Percentiles rank a stretch among this genome's conserved stretches.
phyloP scores from a whole-genome alignment of 108 stramenopile genomes.

The Aureococcus anophagefferens region DNA sequence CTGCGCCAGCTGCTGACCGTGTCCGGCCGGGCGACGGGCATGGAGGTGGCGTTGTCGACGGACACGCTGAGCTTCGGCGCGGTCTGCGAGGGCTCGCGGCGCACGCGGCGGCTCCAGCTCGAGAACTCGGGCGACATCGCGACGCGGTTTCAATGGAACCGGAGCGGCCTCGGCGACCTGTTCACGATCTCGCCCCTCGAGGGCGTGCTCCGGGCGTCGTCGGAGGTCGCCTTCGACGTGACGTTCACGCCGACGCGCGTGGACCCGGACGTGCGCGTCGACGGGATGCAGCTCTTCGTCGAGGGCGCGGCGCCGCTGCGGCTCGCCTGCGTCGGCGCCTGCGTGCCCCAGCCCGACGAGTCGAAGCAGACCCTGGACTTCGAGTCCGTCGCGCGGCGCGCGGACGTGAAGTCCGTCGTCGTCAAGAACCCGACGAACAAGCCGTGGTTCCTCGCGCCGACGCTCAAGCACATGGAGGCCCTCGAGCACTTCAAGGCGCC shows the following conservation, averaged over 20 bases:
- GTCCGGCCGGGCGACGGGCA: constrained; percentile 36
- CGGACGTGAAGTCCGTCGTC: constrained; percentile 11
- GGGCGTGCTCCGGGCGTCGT: constrained; percentile 31
- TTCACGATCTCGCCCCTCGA: constrained; percentile 36
- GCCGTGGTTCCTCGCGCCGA: constrained; percentile 37
- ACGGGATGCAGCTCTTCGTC: constrained; percentile 20
- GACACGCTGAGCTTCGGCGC: constrained; percentile 45
- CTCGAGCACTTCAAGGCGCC: constrained; percentile 34
- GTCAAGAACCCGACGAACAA: constrained; percentile 43
- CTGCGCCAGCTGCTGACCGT: constrained; percentile 17
- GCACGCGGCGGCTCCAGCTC: constrained; percentile 30
- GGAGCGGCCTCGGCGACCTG: constrained; percentile 26
- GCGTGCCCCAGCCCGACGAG: constrained; percentile 44
- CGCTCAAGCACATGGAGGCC: constrained; percentile 18
- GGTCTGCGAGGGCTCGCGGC: constrained; percentile 32
- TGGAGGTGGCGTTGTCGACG: constrained; percentile 38
- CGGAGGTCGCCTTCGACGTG: constrained; percentile 40
- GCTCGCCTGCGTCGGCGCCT: constrained; percentile 33
- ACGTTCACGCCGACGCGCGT: constrained; percentile 30
- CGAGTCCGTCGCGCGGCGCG: constrained; percentile 25
- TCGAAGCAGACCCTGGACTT: constrained; percentile 32
- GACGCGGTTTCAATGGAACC: constrained; percentile 35
- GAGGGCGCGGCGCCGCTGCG: constrained; percentile 26
- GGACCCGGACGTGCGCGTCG: constrained; percentile 37
- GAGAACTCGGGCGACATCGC: constrained; percentile 48